A percentile compares a stretch with the other conserved stretches of the same genome.
These are phyloP conservation scores for Fusarium nematophilum DNA, from an alignment of 2,329 filamentous ascomycete species.

Conservation along the genomic window DNA sequence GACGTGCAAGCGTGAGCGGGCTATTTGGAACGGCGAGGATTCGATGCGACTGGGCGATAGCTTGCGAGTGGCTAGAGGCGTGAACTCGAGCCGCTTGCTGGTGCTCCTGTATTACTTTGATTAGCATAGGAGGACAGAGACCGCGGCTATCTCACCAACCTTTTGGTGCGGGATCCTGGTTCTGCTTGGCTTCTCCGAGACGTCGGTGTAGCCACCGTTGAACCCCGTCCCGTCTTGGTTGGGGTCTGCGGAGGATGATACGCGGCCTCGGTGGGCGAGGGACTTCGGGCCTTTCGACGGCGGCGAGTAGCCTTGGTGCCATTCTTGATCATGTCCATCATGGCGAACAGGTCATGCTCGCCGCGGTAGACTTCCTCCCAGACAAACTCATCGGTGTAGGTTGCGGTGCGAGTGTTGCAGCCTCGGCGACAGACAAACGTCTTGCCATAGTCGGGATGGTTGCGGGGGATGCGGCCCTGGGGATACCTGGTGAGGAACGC, in stretches of 20 bases:
- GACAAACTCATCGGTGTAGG: slow-evolving; percentile 89
- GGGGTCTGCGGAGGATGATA: slow-evolving; percentile 53
- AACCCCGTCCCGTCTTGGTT: slow-evolving; percentile 48
- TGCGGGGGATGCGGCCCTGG: slow-evolving; percentile 77
- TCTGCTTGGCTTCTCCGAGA: slow-evolving; percentile 46
- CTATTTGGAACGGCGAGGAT: slow-evolving; percentile 90
- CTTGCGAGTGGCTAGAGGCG: slow-evolving; percentile 88
- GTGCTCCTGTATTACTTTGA: slow-evolving; percentile 59
- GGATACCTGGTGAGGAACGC: slow-evolving; percentile 78
- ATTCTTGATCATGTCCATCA: slow-evolving; percentile 75
- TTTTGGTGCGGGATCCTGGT: slow-evolving; percentile 49
- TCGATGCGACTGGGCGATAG: slow-evolving; percentile 80
- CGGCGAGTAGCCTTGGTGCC: slow-evolving; percentile 75
- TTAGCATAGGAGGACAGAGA: slow-evolving; percentile 2
- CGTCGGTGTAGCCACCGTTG: slow-evolving; percentile 45
- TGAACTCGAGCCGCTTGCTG: slow-evolving; percentile 88
- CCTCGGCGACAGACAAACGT: slow-evolving; percentile 90
- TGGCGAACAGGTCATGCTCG: slow-evolving; percentile 69
- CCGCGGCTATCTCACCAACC: slow-evolving; percentile 24
- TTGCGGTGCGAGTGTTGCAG: slow-evolving; percentile 88
- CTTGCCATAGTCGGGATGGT: slow-evolving; percentile 81
- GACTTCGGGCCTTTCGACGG: slow-evolving; percentile 46
- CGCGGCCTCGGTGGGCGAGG: slow-evolving; percentile 46
- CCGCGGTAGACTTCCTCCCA: slow-evolving; percentile 89
- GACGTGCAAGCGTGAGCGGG: slow-evolving; percentile 89